Evolutionary conservation across 495 filamentous ascomycete species (phyloP).

Genomic region (Aspergillus ellipticus): DNA sequence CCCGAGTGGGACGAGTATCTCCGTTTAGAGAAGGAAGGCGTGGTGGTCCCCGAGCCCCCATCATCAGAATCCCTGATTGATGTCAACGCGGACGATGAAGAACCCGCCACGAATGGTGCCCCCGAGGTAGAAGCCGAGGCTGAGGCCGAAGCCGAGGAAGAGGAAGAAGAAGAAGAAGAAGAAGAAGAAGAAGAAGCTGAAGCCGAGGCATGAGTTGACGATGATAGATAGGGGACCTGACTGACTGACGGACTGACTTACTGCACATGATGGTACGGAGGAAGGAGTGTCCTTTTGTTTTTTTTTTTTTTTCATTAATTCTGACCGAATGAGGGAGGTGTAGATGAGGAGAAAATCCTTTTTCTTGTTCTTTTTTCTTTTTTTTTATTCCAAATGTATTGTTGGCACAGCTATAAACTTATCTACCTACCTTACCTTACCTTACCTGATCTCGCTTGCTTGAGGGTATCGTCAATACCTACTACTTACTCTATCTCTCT

Average conservation of each 20-base stretch:
- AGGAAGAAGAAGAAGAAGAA: background rate
- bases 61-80: slow-evolving; percentile 49
- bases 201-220: background rate
- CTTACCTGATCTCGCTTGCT: background rate
- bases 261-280: background rate
- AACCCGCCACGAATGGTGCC: slow-evolving; percentile 31
- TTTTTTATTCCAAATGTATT: background rate
- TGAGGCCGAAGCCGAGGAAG: slow-evolving; percentile 13
- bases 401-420: background rate
- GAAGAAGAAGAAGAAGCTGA: background rate
- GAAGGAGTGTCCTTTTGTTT: no score
- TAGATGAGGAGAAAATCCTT: no score
- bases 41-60: slow-evolving; percentile 30
- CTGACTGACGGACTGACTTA: background rate
- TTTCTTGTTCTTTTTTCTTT: slow-evolving; percentile 1
- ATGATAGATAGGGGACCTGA: no score
- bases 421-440: background rate
- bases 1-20: slow-evolving; percentile 94
- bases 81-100: slow-evolving; percentile 37
- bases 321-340: background rate
- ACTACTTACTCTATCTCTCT: no score
- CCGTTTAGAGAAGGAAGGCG: slow-evolving; percentile 68
- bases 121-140: slow-evolving; percentile 30
- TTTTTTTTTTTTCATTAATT: background rate
- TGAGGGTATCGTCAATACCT: no score